phyloP scores from a whole-genome alignment of 78 protist species.

The Monosiga brevicollis region DNA sequence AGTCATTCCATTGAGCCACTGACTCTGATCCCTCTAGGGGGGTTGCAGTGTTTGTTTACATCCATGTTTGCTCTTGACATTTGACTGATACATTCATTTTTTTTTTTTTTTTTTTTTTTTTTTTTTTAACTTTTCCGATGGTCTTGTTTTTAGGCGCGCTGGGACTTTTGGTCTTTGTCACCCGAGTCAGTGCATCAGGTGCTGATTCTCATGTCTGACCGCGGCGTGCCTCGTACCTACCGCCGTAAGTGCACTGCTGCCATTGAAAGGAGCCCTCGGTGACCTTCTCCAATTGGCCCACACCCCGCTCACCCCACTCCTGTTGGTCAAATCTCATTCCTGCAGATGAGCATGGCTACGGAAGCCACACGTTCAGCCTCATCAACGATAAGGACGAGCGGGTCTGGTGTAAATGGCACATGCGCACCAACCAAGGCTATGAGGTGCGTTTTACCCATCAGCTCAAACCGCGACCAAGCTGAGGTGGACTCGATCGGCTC shows the following conservation, averaged over 20 bases:
- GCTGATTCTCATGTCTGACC: constrained; percentile 46
- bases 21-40: too few relatives aligned
- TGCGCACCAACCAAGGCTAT: constrained; percentile 40
- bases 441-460: too few relatives aligned
- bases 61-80: too few relatives aligned
- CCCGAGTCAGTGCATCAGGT: constrained; percentile 74
- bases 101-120: too few relatives aligned
- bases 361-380: constrained; percentile 55
- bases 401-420: constrained; percentile 60
- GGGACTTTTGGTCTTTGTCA: constrained; percentile 59
- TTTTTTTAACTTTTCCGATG: too few relatives aligned
- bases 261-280: too few relatives aligned
- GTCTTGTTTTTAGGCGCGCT: too few relatives aligned
- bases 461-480: too few relatives aligned
- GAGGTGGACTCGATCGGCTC: too few relatives aligned
- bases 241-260: constrained; percentile 44
- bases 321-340: not conserved
- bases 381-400: constrained; percentile 45
- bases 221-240: constrained; percentile 61
- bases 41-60: too few relatives aligned
- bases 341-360: not conserved
- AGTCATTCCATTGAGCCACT: too few relatives aligned
- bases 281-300: constrained; percentile 36
- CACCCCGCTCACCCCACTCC: not conserved
- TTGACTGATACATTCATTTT: too few relatives aligned